Evolutionary conservation across 2,329 filamentous ascomycete genomes (phyloP), one percentile per base, ranked within the genome.

Genomic region (Purpureocillium takamizusanense): DNA sequence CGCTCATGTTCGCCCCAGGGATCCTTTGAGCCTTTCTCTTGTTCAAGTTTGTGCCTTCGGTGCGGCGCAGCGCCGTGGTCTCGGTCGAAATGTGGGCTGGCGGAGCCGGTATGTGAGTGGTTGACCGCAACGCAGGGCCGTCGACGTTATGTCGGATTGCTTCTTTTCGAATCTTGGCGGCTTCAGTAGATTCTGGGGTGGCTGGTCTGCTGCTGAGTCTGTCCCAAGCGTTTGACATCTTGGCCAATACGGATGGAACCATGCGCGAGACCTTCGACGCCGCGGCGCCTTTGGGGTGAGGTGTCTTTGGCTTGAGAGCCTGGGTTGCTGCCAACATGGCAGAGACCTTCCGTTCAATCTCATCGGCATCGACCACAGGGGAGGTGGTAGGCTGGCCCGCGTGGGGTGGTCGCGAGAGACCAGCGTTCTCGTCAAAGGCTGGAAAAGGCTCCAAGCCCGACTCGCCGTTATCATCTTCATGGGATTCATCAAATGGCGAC

Each of bases 261-360:
- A 53, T 52, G 2, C 54, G 52, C 11, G 52, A 48, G 21, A 55
- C 41, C 33, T 54, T 56, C 13, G 52, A 49, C 18, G 40, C 33
- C 4, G 44, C 37, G 4, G 37, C 46, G 16, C 39, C 37, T 18
- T 35, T 29, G 5, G 37, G 34, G 3, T 41, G 43, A 7, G 44
- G 38, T n/a, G 45, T 39, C 4, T 42, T 45, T 18, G 59, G 53
- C 39, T 63, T 65, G 6, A 63, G 44, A 11, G 52, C 49, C 27
- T 60, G 42, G 2, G 53, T 60, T 6, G 60, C 57, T 10, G 60
- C 55, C 17, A 65, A 44, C 60, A 65, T 65, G 11, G 54, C 54
- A 4, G 39, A 38, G 10, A 62, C 44, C 40, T 65, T 64, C n/a
- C 53, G 40, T 18, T 53, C 52, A 23, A 64, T 52, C 18, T 55